Percentiles rank a stretch among this genome's conserved stretches.
Conservation (phyloP, 2,329 filamentous ascomycete species). For the Ophiostoma himal-ulmi region DNA sequence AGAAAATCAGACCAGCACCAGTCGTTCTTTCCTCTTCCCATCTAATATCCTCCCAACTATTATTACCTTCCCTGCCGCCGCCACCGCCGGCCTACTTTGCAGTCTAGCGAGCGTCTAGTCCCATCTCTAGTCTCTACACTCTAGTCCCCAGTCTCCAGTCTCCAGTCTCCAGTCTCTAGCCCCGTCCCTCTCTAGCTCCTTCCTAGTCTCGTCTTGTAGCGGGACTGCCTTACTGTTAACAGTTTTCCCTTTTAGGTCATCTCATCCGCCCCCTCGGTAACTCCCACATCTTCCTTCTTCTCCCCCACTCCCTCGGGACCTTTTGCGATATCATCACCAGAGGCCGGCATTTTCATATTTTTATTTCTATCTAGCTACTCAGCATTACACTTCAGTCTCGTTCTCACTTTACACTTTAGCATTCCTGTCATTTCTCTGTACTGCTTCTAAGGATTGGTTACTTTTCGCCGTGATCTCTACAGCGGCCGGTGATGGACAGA, state of each 20-base stretch:
- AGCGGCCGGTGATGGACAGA: background rate
- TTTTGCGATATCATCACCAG: background rate
- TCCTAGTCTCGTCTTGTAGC: background rate
- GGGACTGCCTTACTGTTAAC: slow-evolving; percentile 9
- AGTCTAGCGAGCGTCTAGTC: slow-evolving; percentile 1
- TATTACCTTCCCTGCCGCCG: background rate
- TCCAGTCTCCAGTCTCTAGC: background rate
- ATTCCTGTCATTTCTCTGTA: background rate
- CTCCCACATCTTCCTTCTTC: slow-evolving; percentile 9
- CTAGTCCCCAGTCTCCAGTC: background rate
- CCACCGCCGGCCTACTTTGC: background rate
- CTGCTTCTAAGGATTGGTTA: background rate
- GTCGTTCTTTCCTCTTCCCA: background rate
- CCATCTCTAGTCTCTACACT: background rate
- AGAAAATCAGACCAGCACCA: background rate
- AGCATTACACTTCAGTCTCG: background rate
- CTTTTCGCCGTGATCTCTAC: background rate
- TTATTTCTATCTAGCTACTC: background rate
- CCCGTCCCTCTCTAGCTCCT: background rate
- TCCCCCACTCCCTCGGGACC: slow-evolving; percentile 7
- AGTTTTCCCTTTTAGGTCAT: slow-evolving; percentile 10
- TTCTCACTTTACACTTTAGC: background rate
- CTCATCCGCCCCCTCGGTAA: slow-evolving; percentile 14
- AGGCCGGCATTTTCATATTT: background rate
- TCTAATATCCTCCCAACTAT: background rate